Evolutionary conservation across 1,284 basidiomycete genomes (phyloP), one percentile per base, ranked within the genome.

Genomic region (Tylopilus sp.): DNA sequence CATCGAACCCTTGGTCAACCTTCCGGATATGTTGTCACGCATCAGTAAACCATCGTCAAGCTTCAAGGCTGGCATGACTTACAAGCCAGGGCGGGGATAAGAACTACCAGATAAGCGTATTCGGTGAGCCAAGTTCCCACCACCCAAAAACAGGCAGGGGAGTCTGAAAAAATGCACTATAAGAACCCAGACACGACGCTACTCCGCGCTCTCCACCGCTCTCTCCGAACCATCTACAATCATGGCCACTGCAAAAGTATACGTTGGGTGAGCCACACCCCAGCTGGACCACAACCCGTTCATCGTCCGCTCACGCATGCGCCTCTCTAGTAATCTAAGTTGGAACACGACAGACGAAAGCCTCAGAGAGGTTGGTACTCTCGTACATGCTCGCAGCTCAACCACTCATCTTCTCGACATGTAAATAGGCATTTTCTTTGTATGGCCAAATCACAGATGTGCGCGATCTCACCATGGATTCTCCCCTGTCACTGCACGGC

Each of bases 331-430:
- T 73, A 89, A 89, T 77, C 73, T 89, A 76, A 88, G 86, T 77
- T 89, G 92, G 92, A 85, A 82, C 78, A 92, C 92, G 67, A 92
- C 82, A 55, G 91, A 94, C 77, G 90, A 93, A 19, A 80, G 79
- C 44, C 78, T 95, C 60, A 80, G 81, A 69, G 65, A 78, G 72
- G 91, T 92, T 74, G 78, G 86, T 89, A 57, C 75, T 70, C 37
- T 61, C 60, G 56, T 52, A 4, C 61, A 53, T 59, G 60, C 53
- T 59, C 56, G 62, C 59, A 52, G 41, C 59, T 60, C 45, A 60
- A 53, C 38, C 2, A 16, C 49, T 50, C 4, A 53, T 52, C 44
- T 25, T 26, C 10, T 39, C 11, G 6, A 18, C 1, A 7, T 37
- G 46, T 41, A 15, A 42, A 50, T 74, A 90, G 87, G 85, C 85